Evolutionary conservation across 108 stramenopile species (phyloP).

Genomic region (Aurantiochytrium sp.): DNA sequence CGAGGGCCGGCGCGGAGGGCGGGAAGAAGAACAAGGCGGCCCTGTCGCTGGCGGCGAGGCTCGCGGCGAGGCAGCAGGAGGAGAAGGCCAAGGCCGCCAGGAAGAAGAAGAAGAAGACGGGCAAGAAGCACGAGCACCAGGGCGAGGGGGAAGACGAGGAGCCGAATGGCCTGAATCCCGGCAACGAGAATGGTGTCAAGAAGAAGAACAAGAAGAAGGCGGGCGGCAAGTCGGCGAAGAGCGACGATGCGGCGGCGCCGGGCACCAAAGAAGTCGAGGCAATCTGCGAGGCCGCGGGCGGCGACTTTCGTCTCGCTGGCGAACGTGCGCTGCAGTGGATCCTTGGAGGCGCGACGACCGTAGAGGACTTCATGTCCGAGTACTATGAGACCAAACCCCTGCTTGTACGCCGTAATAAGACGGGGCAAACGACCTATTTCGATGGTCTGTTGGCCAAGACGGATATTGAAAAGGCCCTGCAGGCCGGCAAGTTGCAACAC

Average conservation of each 20-base stretch:
- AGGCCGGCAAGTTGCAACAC: slow-evolving; percentile 16
- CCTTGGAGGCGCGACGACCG: slow-evolving; percentile 45
- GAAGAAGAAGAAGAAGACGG: too few relatives aligned
- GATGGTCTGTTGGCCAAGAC: slow-evolving; percentile 55
- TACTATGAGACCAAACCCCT: slow-evolving; percentile 78
- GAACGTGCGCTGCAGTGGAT: slow-evolving; percentile 48
- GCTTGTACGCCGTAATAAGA: slow-evolving; percentile 24
- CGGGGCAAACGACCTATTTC: background rate
- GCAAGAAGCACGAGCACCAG: too few relatives aligned
- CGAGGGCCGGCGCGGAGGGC: background rate
- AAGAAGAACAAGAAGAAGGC: background rate
- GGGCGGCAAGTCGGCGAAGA: background rate
- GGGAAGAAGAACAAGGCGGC: too few relatives aligned
- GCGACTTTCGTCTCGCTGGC: background rate
- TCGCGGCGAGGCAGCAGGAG: too few relatives aligned
- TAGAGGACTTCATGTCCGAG: slow-evolving; percentile 58
- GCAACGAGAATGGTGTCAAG: too few relatives aligned
- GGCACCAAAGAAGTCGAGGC: background rate
- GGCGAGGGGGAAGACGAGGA: too few relatives aligned
- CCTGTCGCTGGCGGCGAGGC: too few relatives aligned
- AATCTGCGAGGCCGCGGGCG: background rate
- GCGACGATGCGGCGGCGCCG: background rate
- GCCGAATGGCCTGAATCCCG: too few relatives aligned
- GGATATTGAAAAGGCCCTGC: slow-evolving; percentile 50
- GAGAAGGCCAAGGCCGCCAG: too few relatives aligned